phyloP scores from a whole-genome alignment of 2,329 filamentous ascomycete species.

The Bipolaris sorokiniana region DNA sequence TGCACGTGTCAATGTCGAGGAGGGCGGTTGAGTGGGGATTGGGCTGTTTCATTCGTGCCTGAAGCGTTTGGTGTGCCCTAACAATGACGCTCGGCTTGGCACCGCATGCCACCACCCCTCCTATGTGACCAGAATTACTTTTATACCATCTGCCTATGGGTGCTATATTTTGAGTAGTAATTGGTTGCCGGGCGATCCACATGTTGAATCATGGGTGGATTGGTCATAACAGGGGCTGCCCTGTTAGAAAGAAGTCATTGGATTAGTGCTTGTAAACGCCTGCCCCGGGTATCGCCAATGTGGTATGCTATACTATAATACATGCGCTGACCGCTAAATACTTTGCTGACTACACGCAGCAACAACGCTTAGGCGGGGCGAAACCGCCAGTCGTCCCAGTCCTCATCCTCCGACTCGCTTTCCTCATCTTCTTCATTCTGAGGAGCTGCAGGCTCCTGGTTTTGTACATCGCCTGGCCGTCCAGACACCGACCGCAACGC shows the following conservation, averaged over 20 bases:
- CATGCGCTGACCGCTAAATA: constrained; percentile 15
- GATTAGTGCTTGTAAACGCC: constrained; percentile 20
- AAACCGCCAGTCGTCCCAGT: constrained; percentile 50
- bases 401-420: constrained; percentile 48
- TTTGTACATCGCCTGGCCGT: constrained; percentile 15
- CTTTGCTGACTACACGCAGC: constrained; percentile 19
- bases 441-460: constrained; percentile 12
- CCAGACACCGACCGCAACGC: constrained; percentile 43
- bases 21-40: constrained; percentile 16
- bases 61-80: constrained; percentile 22
- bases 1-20: constrained; percentile 15
- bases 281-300: constrained; percentile 29
- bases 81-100: constrained; percentile 24
- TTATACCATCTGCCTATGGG: not conserved
- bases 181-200: not conserved
- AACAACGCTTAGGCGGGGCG: constrained; percentile 35
- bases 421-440: constrained; percentile 34
- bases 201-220: not conserved
- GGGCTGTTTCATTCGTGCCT: constrained; percentile 21
- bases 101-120: constrained; percentile 8
- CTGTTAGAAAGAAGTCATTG: constrained; percentile 4
- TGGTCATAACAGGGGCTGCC: constrained; percentile 2
- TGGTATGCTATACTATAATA: constrained; percentile 31
- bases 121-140: not conserved
- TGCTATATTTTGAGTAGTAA: not conserved